Base-by-base conservation (phyloP, 768 basidiomycete species). In the Lentinula aciculospora region DNA sequence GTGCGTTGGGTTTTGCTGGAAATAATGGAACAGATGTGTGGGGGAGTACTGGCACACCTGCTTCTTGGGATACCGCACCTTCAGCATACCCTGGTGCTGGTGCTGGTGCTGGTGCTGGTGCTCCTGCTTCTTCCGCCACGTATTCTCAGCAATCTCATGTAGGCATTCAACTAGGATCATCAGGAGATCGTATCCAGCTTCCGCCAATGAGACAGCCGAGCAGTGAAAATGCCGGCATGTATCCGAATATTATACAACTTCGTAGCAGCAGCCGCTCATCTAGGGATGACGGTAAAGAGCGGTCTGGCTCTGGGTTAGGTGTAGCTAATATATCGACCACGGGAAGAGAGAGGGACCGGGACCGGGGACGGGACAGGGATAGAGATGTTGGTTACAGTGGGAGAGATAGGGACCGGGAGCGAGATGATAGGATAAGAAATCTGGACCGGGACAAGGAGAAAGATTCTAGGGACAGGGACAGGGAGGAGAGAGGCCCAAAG, bases 121-220 rank as follows among this genome's bases (percentile, higher is more conserved):
- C n/a, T n/a, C n/a, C n/a, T n/a, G n/a, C n/a, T n/a, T n/a, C n/a
- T n/a, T 25, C 29, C 10, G 53, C 31, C 5, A 9, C 53, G 4
- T 6, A 4, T 8, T 25, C 53, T 42, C 48, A 62, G 27, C n/a
- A n/a, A n/a, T 21, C 37, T 3, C n/a, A 27, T 12, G 45, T 29
- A 1, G 34, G 44, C 15, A n/a, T 31, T 7, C 23, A 23, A n/a
- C n/a, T 36, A 9, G 46, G 32, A n/a, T 39, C 12, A 27, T 62
- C 65, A 10, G 63, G 53, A 42, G 66, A 69, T 28, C 68, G 70
- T 62, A 72, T 71, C 9, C 72, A 73, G 48, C 70, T 72, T 29
- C 69, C 71, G 3, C 72, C 73, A 4, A 55, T 74, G 32, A 62
- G 71, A 31, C 44, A 21, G 29, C 29, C 28, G 55, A 29, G 25